Evolutionary conservation across 495 filamentous ascomycete species (phyloP).

Genomic region (Thermochaetoides thermophila): DNA sequence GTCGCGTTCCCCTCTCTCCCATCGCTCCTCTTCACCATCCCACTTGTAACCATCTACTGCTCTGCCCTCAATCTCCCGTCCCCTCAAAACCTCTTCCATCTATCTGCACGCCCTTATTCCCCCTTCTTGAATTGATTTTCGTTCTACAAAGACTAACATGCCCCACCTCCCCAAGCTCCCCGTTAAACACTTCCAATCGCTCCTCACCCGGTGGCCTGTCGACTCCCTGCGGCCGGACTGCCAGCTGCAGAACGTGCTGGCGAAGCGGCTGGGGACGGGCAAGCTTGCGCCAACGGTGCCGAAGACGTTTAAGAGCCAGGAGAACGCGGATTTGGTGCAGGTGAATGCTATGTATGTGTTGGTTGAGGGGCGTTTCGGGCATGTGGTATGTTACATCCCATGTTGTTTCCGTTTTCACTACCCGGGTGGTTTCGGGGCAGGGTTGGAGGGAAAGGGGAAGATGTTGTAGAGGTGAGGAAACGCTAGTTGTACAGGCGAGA

Average conservation of each 20-base stretch:
- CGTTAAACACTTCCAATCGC: constrained; percentile 34
- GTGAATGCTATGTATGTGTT: constrained; percentile 62
- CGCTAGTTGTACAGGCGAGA: no score
- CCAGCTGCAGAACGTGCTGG: constrained; percentile 57
- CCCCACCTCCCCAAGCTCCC: constrained; percentile 8
- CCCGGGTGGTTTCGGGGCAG: no score
- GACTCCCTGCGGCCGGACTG: constrained; percentile 64
- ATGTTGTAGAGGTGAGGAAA: no score
- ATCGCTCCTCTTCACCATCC: no score
- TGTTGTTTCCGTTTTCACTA: no score
- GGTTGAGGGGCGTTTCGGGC: constrained; percentile 56
- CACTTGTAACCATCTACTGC: no score
- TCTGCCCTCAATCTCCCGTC: no score
- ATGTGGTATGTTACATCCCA: constrained; percentile 27
- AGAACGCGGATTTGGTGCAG: constrained; percentile 29
- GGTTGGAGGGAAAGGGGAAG: no score
- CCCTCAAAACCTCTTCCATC: no score
- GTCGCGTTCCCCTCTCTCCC: no score
- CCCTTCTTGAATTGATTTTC: no score
- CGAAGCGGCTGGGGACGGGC: constrained; percentile 39
- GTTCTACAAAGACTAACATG: not conserved
- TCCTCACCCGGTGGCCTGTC: constrained; percentile 62
- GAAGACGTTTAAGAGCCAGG: constrained; percentile 17
- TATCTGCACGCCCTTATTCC: no score
- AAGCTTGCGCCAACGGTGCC: constrained; percentile 30